A percentile compares a stretch with the other conserved stretches of the same genome.
Conservation (phyloP, 164 flowering plant species). For the Sextonia rubra region DNA sequence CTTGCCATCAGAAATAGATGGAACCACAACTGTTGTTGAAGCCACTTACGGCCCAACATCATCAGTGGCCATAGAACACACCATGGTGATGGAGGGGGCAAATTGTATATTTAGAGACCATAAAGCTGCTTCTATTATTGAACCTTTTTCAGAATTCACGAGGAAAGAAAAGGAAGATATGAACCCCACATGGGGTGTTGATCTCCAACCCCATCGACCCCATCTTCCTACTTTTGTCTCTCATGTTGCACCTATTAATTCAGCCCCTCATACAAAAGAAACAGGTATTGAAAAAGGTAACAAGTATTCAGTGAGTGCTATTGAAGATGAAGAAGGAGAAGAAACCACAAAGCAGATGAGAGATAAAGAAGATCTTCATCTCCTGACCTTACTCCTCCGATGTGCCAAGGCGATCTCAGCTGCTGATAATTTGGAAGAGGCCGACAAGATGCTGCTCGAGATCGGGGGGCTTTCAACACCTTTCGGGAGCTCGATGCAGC, state of each 20-base stretch:
- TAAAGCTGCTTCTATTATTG: no score
- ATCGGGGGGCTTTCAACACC: conserved; percentile 84
- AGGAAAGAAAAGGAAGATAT: no score
- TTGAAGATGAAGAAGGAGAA: conserved; percentile 39
- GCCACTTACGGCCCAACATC: no score
- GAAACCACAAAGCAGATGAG: conserved; percentile 39
- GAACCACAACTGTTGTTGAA: no score
- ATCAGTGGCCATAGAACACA: no score
- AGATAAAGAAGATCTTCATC: conserved; percentile 87
- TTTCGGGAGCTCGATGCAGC: conserved; percentile 88
- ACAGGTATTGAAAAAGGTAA: background rate
- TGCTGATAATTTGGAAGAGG: conserved; percentile 75
- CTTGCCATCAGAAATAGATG: no score
- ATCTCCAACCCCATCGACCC: conserved; percentile 3
- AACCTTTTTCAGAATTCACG: no score
- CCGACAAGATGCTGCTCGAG: conserved; percentile 74
- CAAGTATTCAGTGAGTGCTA: conserved; percentile 20
- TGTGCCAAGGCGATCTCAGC: conserved; percentile 85
- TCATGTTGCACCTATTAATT: no score
- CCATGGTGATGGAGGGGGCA: no score
- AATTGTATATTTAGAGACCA: no score
- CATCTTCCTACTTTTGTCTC: background rate
- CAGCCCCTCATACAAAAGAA: background rate
- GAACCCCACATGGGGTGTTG: no score
- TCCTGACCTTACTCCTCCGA: conserved; percentile 76